These are phyloP conservation scores for Suillus subluteus DNA, from an alignment of 768 basidiomycete species.

Conservation along the genomic window DNA sequence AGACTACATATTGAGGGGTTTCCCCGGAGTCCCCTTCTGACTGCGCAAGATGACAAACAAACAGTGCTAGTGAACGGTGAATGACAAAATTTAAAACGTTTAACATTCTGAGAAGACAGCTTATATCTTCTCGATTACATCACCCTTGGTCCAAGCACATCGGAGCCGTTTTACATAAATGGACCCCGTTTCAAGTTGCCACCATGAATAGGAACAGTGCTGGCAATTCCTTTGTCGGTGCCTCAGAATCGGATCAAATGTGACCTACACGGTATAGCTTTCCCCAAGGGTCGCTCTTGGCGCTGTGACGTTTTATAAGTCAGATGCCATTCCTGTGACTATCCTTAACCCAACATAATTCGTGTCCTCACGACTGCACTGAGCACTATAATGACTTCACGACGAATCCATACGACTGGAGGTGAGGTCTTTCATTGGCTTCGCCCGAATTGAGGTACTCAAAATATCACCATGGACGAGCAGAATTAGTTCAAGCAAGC, in stretches of 20 bases:
- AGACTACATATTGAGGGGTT: background rate
- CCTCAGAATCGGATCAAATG: slow-evolving; percentile 9
- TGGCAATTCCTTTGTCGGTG: background rate
- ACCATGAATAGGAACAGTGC: background rate
- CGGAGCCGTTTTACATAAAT: background rate
- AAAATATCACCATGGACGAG: background rate
- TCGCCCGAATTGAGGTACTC: background rate
- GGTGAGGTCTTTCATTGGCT: background rate
- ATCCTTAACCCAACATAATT: background rate
- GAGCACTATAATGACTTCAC: slow-evolving; percentile 7
- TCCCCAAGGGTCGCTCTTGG: background rate
- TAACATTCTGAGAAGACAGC: background rate
- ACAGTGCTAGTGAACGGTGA: background rate
- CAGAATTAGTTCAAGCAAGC: slow-evolving; percentile 8
- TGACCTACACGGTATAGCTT: background rate
- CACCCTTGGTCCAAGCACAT: background rate
- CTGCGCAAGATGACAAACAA: background rate
- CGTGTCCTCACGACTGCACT: background rate
- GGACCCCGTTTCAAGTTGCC: background rate
- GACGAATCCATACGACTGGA: background rate
- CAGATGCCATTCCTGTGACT: background rate
- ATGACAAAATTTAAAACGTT: background rate
- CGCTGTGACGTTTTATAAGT: background rate
- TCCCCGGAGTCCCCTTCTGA: background rate
- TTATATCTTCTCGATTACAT: background rate